Base-by-base conservation (phyloP, 2,329 filamentous ascomycete genomes). In the Alternaria incomplexa region DNA sequence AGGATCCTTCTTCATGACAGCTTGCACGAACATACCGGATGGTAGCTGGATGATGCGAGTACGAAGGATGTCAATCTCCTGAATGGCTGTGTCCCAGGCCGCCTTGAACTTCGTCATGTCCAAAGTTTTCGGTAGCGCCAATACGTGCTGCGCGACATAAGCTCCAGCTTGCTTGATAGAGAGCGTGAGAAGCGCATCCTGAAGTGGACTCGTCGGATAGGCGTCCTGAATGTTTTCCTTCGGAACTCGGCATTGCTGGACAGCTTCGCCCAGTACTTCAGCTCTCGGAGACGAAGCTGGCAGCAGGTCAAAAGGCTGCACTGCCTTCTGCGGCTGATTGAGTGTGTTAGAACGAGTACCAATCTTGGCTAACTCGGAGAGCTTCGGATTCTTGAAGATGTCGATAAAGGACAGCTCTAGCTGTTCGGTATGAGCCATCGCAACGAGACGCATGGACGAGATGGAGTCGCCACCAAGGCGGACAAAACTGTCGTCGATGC, bases 101-200 rank as follows among this genome's bases (percentile, higher is more conserved):
- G 74, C 67, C 63, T 82, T 84, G 74, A 86, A 83, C 26, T 74
- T 77, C 8, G 70, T 68, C 4, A 85, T 44, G 59, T 85, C 77
- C 6, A 84, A 67, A 4, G 74, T 58, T 5, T 71, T 56, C 1
- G 79, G 72, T 3, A 86, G 78, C 5, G 73, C 72, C 53, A 84
- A 80, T 0, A 83, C 70, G 40, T 82, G 81, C 53, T 84, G 82
- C 7, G 83, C 83, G 36, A 85, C 79, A 62, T 86, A 86, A 5
- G 83, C 82, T 13, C 83, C 83, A 12, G 75, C 71, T 46, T 84
- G 79, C 66, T 83, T 83, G 23, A 82, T 75, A 0, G 83, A 84
- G n/a, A 85, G 76, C 2, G 84, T 82, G 54, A 85, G 73, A 1
- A 85, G 72, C 1, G 81, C 83, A 68, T 82, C 80, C 65, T 83